Base-by-base conservation (phyloP, 2,329 filamentous ascomycete genomes). In the Clarireedia paspali region DNA sequence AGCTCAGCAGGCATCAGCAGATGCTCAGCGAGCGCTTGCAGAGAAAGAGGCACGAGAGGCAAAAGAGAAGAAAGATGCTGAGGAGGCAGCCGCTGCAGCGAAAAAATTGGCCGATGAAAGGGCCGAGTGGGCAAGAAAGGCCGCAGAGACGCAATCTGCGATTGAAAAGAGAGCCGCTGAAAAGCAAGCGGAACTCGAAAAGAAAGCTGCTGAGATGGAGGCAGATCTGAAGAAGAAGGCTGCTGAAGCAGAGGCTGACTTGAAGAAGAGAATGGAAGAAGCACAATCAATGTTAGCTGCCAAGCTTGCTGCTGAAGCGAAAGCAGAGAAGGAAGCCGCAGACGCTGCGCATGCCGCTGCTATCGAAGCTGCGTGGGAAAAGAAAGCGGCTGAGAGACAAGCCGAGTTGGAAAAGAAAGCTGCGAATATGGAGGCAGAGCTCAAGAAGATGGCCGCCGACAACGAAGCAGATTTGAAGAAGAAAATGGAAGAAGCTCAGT, bases 1-100 rank as follows among this genome's bases (percentile, higher is more conserved):
- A 20, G 53, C 53, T 6, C 51, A 54, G 39, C 47, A 23, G 27
- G 51, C 51, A 20, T 54, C 51, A 9, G 39, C 39, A 24, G 53
- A 44, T 55, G 75, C 74, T 34, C 72, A 70, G 60, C 73, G 71
- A 58, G 77, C 76, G 52, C 75, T 74, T 10, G 73, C 72, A 9
- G 73, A 75, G 24, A 62, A 57, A 40, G 36, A 74, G 70, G 63
- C 71, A 30, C 60, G 56, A 17, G 74, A 30, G 70, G 40, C 40
- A 23, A 60, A 57, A 26, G 56, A 60, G 36, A 74, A 53, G 45
- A 27, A 44, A n/a, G 54, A 56, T 0, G 49, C 49, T 9, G 54
- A 52, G 38, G 70, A 74, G 9, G 71, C 72, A 66, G 47, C 68
- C 61, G 56, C 71, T 70, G 60, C 71, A 75, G 70, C 74, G 75